Conservation (phyloP, 1,139 yeast species). For the Trichomonascaceae sp. region DNA sequence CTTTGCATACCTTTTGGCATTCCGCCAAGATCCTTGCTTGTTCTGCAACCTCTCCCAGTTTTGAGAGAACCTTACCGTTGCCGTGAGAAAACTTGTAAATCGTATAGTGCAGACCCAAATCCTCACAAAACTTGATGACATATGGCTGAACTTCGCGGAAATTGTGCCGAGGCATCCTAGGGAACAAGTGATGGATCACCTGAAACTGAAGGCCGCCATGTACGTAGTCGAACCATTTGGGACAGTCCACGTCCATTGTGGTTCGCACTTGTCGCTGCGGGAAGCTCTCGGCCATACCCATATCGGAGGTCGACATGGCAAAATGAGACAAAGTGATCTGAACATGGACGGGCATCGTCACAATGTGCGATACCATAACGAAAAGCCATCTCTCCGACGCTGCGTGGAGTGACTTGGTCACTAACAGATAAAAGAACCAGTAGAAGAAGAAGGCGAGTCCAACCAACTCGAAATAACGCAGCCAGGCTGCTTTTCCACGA, state of each 20-base stretch:
- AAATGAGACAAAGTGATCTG: slow-evolving; percentile 84
- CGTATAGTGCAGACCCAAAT: slow-evolving; percentile 68
- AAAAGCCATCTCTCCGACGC: slow-evolving; percentile 40
- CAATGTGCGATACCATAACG: slow-evolving; percentile 60
- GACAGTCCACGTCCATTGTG: slow-evolving; percentile 93
- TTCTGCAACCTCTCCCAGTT: slow-evolving; percentile 61
- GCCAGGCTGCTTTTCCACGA: slow-evolving; percentile 75
- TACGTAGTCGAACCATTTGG: slow-evolving; percentile 78
- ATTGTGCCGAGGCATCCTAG: slow-evolving; percentile 80
- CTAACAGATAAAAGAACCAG: slow-evolving; percentile 66
- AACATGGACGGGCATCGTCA: slow-evolving; percentile 84
- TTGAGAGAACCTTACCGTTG: slow-evolving; percentile 53
- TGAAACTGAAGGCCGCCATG: slow-evolving; percentile 93
- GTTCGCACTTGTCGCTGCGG: slow-evolving; percentile 73
- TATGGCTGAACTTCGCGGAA: slow-evolving; percentile 60
- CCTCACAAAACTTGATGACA: slow-evolving; percentile 61
- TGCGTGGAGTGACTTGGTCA: slow-evolving; percentile 39
- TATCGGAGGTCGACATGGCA: slow-evolving; percentile 84
- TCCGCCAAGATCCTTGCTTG: slow-evolving; percentile 66
- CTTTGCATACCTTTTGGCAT: slow-evolving; percentile 35
- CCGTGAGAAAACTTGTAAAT: slow-evolving; percentile 79
- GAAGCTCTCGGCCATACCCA: slow-evolving; percentile 75
- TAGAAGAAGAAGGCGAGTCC: slow-evolving; percentile 59
- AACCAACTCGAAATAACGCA: slow-evolving; percentile 59
- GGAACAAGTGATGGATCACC: slow-evolving; percentile 81